Evolutionary conservation across 129 eudicot genomes (phyloP).

Genomic region (Flaveria linearis): DNA sequence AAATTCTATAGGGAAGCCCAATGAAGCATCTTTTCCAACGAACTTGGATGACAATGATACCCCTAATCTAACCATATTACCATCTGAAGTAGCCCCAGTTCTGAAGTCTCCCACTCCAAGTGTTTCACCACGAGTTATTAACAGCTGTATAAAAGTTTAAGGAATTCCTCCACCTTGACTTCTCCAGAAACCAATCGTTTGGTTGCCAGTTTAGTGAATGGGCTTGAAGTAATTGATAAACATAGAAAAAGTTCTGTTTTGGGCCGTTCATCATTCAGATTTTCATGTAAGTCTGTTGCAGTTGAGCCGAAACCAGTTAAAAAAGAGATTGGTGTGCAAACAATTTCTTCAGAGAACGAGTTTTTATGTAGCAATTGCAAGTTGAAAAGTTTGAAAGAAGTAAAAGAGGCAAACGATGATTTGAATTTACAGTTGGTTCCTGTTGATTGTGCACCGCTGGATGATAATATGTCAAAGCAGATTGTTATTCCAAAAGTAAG

Average conservation of each 20-base stretch:
- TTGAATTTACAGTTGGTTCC: conserved; percentile 60
- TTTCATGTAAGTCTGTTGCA: conserved; percentile 64
- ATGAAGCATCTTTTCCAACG: not conserved
- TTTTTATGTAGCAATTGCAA: conserved; percentile 72
- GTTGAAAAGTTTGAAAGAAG: conserved; percentile 38
- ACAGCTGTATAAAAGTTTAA: conserved; percentile 60
- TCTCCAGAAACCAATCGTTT: conserved; percentile 56
- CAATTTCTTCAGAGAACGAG: conserved; percentile 42
- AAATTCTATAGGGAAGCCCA: conserved; percentile 26
- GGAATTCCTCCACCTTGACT: conserved; percentile 51
- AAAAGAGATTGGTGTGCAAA: conserved; percentile 90
- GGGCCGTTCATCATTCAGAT: conserved; percentile 78
- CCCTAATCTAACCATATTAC: conserved; percentile 42
- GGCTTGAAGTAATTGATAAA: conserved; percentile 71
- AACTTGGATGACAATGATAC: not conserved
- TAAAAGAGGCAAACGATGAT: conserved; percentile 37
- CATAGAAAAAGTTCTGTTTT: conserved; percentile 57
- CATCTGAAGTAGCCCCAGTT: conserved; percentile 47
- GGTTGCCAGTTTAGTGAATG: conserved; percentile 87
- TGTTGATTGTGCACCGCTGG: conserved; percentile 48
- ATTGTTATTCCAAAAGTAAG: conserved; percentile 86
- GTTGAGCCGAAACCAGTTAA: conserved; percentile 41
- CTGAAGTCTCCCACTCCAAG: conserved; percentile 76
- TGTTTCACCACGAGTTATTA: conserved; percentile 58
- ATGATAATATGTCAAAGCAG: conserved; percentile 56